Conservation (phyloP, 2,329 filamentous ascomycete species). For the Alternaria gansuensis region DNA sequence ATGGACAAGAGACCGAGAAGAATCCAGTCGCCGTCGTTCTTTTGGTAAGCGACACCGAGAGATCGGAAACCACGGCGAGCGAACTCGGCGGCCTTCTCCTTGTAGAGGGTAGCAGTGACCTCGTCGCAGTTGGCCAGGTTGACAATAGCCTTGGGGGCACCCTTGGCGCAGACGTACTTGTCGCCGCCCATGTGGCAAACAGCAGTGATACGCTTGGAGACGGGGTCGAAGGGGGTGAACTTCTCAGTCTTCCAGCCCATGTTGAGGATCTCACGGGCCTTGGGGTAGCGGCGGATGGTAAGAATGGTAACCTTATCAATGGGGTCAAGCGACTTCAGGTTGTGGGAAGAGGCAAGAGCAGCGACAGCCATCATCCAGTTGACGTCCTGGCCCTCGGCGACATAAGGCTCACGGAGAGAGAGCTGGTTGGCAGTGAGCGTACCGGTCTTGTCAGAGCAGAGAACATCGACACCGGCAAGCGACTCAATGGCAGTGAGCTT, state of each 20-base stretch:
- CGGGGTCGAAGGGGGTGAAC: constrained; percentile 80
- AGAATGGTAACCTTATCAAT: constrained; percentile 83
- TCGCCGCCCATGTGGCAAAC: constrained; percentile 74
- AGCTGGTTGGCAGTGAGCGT: constrained; percentile 79
- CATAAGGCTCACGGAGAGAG: constrained; percentile 78
- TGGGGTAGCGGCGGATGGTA: constrained; percentile 78
- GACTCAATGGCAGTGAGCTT: constrained; percentile 83
- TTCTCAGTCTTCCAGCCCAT: constrained; percentile 80
- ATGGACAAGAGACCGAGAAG: constrained; percentile 80
- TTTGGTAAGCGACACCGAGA: constrained; percentile 80
- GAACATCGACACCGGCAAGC: constrained; percentile 71
- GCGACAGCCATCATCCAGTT: constrained; percentile 88
- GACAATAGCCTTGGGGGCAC: constrained; percentile 78
- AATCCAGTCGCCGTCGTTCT: constrained; percentile 77
- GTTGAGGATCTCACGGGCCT: constrained; percentile 77
- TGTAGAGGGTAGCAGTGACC: constrained; percentile 72
- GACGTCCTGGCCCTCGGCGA: constrained; percentile 78
- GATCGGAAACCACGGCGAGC: constrained; percentile 82
- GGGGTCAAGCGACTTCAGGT: constrained; percentile 79
- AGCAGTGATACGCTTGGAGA: constrained; percentile 80
- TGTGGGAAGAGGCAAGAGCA: constrained; percentile 79
- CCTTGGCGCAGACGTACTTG: constrained; percentile 77
- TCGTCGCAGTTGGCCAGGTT: constrained; percentile 73
- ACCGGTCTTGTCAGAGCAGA: constrained; percentile 85
- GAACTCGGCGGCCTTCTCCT: constrained; percentile 77